These are phyloP conservation scores for Lipomyces sp. DNA, from an alignment of 805 yeast species.

Conservation along the genomic window DNA sequence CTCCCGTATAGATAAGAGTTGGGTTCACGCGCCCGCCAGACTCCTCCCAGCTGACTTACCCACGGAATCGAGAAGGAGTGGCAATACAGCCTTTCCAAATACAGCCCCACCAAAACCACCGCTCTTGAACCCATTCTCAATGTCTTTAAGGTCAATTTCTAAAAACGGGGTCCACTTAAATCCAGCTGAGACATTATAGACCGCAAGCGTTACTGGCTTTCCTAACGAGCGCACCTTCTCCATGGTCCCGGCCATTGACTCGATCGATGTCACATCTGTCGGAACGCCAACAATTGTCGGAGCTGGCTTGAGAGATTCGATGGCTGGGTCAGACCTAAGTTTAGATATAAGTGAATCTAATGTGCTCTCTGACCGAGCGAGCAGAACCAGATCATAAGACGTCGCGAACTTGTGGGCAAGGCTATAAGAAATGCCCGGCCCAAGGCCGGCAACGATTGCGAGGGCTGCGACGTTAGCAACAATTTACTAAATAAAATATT, in stretches of 20 bases:
- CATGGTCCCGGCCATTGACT: constrained; percentile 14
- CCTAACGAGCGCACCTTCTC: constrained; percentile 11
- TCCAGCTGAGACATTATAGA: constrained; percentile 31
- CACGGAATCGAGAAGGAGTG: constrained; percentile 19
- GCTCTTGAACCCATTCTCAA: constrained; percentile 15
- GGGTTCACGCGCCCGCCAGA: constrained; percentile 13
- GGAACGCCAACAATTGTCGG: constrained; percentile 18
- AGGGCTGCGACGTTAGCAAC: constrained; percentile 18
- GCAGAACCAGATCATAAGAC: constrained; percentile 25
- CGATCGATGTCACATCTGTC: constrained; percentile 24
- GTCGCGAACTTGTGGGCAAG: constrained; percentile 26
- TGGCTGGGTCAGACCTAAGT: constrained; percentile 10
- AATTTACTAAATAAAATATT: neutral
- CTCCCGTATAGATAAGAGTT: constrained; percentile 33
- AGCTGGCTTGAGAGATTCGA: constrained; percentile 6
- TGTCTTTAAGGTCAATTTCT: constrained; percentile 16
- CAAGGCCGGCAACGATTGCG: constrained; percentile 33
- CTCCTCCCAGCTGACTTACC: constrained; percentile 4
- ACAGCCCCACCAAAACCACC: constrained; percentile 20
- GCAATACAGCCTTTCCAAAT: constrained; percentile 24
- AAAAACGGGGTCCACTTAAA: constrained; percentile 25
- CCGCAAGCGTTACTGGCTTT: constrained; percentile 27
- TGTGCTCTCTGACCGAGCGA: constrained; percentile 23
- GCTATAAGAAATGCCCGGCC: constrained; percentile 29
- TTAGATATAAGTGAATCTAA: constrained; percentile 3